Base-by-base conservation (phyloP, 441 rosid species). In the Gossypium schwendimanii region DNA sequence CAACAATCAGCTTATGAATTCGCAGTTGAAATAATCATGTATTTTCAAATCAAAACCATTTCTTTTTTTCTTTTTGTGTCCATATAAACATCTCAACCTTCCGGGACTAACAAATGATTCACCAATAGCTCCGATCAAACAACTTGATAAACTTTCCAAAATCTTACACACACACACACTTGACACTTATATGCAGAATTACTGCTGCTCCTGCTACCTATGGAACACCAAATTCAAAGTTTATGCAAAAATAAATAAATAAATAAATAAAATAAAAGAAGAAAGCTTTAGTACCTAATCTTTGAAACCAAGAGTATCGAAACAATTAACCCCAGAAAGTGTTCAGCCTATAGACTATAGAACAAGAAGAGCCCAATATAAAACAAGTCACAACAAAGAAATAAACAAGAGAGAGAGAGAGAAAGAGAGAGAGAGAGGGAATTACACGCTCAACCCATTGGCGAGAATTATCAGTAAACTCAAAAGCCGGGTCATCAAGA, bases 401-500 rank as follows among this genome's bases (percentile, higher is more conserved):
- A 8, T 4, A 36, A 15, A 33, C 9, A 17, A 60, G 7, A 63
- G 31, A 45, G 70, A 44, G 33, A 44, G 18, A 44, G 4, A 24
- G n/a, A n/a, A n/a, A n/a, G n/a, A n/a, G 26, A 24, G 26, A 24
- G 26, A 24, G 26, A 24, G 26, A 6, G 53, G 33, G 54, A 45
- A 6, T 45, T 77, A 84, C 86, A 8, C 76, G 76, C 1, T 80
- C 78, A 33, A 86, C 73, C 87, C 88, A 81, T 73, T 80, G 84
- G 39, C 78, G 85, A 73, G 86, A 81, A 45, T 63, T 74, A 53
- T 81, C 78, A 5, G 78, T 72, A 73, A 73, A 83, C 47, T 86
- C 87, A 72, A 86, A 83, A 76, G 85, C 80, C 36, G 88, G 83
- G 63, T 84, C 90, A 5, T 72, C 65, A 11, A 86, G 83, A 4